phyloP scores from a whole-genome alignment of 1,284 basidiomycete genomes.

The Ceratobasidium sp. region DNA sequence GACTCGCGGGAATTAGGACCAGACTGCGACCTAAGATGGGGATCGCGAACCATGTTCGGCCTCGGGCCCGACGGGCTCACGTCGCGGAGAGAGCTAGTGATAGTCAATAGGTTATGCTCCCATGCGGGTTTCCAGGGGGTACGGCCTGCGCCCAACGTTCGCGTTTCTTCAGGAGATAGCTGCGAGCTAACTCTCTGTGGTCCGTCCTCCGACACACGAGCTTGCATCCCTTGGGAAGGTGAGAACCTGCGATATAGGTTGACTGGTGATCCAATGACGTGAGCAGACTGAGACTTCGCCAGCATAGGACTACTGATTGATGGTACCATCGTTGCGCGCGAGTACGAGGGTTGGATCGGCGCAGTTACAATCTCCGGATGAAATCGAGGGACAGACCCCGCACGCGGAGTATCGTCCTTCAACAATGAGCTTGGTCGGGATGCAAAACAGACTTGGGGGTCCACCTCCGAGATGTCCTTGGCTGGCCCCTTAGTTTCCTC shows the following conservation, averaged over 20 bases:
- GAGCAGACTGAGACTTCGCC: slow-evolving; percentile 37
- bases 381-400: slow-evolving; percentile 22
- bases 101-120: background rate
- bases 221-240: background rate
- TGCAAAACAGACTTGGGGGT: background rate
- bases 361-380: slow-evolving; percentile 21
- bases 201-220: too few species aligned
- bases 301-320: slow-evolving; percentile 37
- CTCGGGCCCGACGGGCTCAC: background rate
- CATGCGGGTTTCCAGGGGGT: background rate
- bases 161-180: slow-evolving; percentile 2
- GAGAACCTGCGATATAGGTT: slow-evolving; percentile 33
- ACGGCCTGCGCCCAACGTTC: background rate
- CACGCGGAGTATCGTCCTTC: slow-evolving; percentile 36
- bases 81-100: background rate
- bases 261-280: slow-evolving; percentile 23
- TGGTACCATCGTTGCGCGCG: slow-evolving; percentile 28
- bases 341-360: slow-evolving; percentile 3
- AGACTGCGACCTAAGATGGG: slow-evolving; percentile 23
- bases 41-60: background rate
- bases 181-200: background rate
- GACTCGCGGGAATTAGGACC: slow-evolving; percentile 11
- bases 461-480: background rate
- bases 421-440: background rate
- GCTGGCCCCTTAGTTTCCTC: too few species aligned